Evolutionary conservation across 108 stramenopile species (phyloP).

Genomic region (Skeletonema grethae): DNA sequence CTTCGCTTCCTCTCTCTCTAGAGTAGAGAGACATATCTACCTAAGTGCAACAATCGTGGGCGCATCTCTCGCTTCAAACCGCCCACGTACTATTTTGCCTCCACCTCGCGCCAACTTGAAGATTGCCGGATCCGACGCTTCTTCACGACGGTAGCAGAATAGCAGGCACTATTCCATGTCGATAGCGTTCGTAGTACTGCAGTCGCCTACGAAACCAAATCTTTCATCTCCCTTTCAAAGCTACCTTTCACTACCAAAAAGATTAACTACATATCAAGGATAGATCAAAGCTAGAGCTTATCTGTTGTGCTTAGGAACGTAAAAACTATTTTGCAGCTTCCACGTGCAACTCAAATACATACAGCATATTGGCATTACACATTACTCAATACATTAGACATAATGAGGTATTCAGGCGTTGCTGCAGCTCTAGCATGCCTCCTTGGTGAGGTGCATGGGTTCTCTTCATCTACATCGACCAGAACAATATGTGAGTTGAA

Average conservation of each 20-base stretch:
- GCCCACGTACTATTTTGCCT: not conserved
- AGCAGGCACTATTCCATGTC: no score
- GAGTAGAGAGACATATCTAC: no score
- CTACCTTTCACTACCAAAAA: not conserved
- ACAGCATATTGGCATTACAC: not conserved
- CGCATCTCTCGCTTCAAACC: no score
- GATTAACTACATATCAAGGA: not conserved
- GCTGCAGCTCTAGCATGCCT: not conserved
- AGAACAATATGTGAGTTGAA: not conserved
- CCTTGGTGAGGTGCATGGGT: not conserved
- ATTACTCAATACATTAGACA: not conserved
- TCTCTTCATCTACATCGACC: not conserved
- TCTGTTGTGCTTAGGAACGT: not conserved
- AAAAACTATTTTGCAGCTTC: not conserved
- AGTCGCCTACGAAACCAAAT: not conserved
- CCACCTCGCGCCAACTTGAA: not conserved
- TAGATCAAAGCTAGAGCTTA: not conserved
- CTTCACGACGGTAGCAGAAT: no score
- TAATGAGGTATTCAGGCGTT: conserved; percentile 2
- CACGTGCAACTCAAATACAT: conserved; percentile 1
- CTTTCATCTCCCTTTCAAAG: not conserved
- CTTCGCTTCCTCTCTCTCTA: no score
- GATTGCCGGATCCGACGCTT: not conserved
- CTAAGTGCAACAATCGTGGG: no score
- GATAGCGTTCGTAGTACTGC: not conserved